Conservation (phyloP, 768 basidiomycete genomes). For the Termitomyces sp. region DNA sequence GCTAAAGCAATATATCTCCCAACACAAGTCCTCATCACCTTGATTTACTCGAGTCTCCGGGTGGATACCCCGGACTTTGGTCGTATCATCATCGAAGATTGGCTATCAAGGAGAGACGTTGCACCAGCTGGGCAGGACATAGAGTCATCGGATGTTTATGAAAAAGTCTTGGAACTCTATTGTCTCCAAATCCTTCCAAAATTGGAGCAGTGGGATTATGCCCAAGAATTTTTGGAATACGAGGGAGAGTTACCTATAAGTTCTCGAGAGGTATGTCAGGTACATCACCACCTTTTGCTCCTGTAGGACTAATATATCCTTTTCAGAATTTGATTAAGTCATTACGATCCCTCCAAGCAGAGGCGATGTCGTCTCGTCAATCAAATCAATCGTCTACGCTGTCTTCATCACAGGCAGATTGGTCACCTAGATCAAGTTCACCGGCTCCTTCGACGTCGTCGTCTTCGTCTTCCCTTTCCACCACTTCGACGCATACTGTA, state of each 20-base stretch:
- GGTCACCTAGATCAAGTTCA: constrained; percentile 34
- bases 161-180: constrained; percentile 73
- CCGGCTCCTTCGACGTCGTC: constrained; percentile 54
- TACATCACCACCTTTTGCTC: background rate
- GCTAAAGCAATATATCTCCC: constrained; percentile 56
- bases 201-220: constrained; percentile 76
- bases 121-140: constrained; percentile 14
- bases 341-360: constrained; percentile 34
- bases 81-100: constrained; percentile 67
- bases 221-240: constrained; percentile 66
- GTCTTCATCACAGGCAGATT: constrained; percentile 18
- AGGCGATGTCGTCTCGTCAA: constrained; percentile 28
- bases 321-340: constrained; percentile 32
- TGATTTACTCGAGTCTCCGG: constrained; percentile 67
- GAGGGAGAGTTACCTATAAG: constrained; percentile 56
- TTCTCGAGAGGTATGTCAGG: constrained; percentile 45
- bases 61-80: constrained; percentile 56
- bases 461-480: constrained; percentile 67
- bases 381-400: constrained; percentile 17
- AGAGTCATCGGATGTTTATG: constrained; percentile 46
- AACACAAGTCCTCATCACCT: constrained; percentile 60
- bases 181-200: constrained; percentile 67
- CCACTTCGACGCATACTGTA: constrained; percentile 66
- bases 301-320: constrained; percentile 5
- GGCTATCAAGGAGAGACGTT: constrained; percentile 58